Evolutionary conservation across 2,329 filamentous ascomycete species (phyloP), one percentile per base, ranked within the genome.

Genomic region (Biscogniauxia mediterranea): DNA sequence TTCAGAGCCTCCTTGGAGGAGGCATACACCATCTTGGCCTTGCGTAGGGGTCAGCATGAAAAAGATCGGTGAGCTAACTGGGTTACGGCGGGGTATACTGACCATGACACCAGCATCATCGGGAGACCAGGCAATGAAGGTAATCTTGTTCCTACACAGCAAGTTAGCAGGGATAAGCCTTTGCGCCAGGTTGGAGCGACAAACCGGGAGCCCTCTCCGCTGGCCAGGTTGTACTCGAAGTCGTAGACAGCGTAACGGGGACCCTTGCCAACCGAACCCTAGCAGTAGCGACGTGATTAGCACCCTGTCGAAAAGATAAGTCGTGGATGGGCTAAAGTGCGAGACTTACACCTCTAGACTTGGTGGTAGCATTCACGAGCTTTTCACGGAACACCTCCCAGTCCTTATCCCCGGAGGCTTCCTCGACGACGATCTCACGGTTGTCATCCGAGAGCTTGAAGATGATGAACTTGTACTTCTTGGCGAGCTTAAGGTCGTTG

Each of bases 1-100:
- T 93, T 94, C 69, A 95, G 85, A 62, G 90, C 89, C 72, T 93
- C 90, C 83, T 94, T 95, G 78, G 91, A 95, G 57, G 91, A 91
- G 71, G 91, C 90, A 83, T 94, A 95, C 78, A 93, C 85, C 91
- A 95, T 95, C 84, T 93, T 93, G 79, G 89, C 84, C 91, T 93
- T 69, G 61, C 53, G 38, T n/a, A 19, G 28, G 20, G 54, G 67
- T 70, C 61, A 68, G 62, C 56, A 49, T 50, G n/a, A 9, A 19
- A 19, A n/a, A 17, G 13, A 46, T 46, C 6, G 7, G 38, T 38
- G 17, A 51, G 25, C 25, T 20, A 13, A 32, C 13, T 20, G n/a
- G 28, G 2, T 13, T 38, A 38, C 23, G 28, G 11, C n/a, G 13
- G 50, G 50, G 19, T 32, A 46, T 54, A 80, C 86, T 77, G 76